Conservation (phyloP, 495 filamentous ascomycete genomes). For the Neurospora hispaniola region DNA sequence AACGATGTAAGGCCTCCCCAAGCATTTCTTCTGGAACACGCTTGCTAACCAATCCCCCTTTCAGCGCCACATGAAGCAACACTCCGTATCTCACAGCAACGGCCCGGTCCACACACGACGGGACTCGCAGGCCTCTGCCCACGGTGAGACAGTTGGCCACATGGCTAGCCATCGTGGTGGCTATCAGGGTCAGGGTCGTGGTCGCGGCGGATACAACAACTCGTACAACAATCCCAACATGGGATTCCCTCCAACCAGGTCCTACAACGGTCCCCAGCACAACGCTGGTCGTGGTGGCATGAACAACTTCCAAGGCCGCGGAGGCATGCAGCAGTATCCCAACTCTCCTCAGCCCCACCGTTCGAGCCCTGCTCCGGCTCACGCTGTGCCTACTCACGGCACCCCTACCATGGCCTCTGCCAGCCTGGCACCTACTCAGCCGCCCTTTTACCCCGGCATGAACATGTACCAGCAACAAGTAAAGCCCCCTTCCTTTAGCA, state of each 20-base stretch:
- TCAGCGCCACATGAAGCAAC: slow-evolving; percentile 47
- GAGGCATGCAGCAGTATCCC: slow-evolving; percentile 46
- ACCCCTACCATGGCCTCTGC: slow-evolving; percentile 58
- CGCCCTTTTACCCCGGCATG: slow-evolving; percentile 46
- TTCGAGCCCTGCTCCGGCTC: slow-evolving; percentile 60
- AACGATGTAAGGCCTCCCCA: slow-evolving; percentile 50
- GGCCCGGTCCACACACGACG: slow-evolving; percentile 64
- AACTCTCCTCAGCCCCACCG: slow-evolving; percentile 54
- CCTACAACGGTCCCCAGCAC: slow-evolving; percentile 38
- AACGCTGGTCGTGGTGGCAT: slow-evolving; percentile 59
- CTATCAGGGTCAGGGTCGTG: slow-evolving; percentile 41
- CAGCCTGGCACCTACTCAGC: slow-evolving; percentile 46
- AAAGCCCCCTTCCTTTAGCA: slow-evolving; percentile 47
- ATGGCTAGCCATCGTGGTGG: slow-evolving; percentile 38
- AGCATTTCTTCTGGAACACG: not conserved
- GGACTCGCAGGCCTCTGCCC: slow-evolving; percentile 70
- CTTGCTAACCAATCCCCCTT: slow-evolving; percentile 21
- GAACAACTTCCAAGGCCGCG: slow-evolving; percentile 49
- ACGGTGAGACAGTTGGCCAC: slow-evolving; percentile 62
- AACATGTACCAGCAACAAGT: slow-evolving; percentile 54
- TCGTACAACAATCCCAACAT: slow-evolving; percentile 49
- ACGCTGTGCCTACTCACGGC: slow-evolving; percentile 48
- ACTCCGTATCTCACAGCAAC: slow-evolving; percentile 41
- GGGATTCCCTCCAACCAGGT: slow-evolving; percentile 53
- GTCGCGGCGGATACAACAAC: slow-evolving; percentile 47